Evolutionary conservation across 495 filamentous ascomycete genomes (phyloP).

Genomic region (Penicillium pancosmium): DNA sequence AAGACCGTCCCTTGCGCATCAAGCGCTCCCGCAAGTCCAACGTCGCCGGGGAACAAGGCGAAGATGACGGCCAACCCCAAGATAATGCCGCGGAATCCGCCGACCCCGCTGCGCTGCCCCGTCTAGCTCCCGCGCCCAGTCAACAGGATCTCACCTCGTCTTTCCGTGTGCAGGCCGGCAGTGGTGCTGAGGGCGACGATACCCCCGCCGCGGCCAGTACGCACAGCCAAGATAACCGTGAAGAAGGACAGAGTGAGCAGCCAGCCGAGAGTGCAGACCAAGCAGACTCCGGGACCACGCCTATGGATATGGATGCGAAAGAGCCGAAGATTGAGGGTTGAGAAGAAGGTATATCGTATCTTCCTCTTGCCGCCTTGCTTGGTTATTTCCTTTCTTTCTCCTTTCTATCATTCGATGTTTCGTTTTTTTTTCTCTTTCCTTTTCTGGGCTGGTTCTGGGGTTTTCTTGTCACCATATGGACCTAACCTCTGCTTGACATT

Average conservation of each 20-base stretch:
- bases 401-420: neutral
- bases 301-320: slow-evolving; percentile 48
- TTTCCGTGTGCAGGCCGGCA: slow-evolving; percentile 42
- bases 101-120: slow-evolving; percentile 33
- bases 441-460: slow-evolving; percentile 4
- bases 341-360: neutral
- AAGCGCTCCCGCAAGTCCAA: slow-evolving; percentile 72
- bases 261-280: slow-evolving; percentile 27
- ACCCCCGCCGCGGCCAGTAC: slow-evolving; percentile 27
- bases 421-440: slow-evolving; percentile 19
- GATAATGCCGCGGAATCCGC: slow-evolving; percentile 20
- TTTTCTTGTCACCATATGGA: neutral
- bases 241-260: slow-evolving; percentile 24
- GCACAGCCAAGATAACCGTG: slow-evolving; percentile 29
- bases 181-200: slow-evolving; percentile 35
- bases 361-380: too few species aligned
- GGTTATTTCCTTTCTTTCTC: neutral
- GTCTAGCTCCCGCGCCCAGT: slow-evolving; percentile 42
- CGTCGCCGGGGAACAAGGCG: slow-evolving; percentile 28
- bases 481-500: slow-evolving; percentile 9
- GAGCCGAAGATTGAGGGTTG: slow-evolving; percentile 35
- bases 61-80: slow-evolving; percentile 23
- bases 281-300: slow-evolving; percentile 36
- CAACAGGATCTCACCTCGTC: slow-evolving; percentile 47
- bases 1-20: slow-evolving; percentile 85